These are phyloP conservation scores for Suillus americanus DNA, from an alignment of 768 basidiomycete genomes.

Conservation along the genomic window DNA sequence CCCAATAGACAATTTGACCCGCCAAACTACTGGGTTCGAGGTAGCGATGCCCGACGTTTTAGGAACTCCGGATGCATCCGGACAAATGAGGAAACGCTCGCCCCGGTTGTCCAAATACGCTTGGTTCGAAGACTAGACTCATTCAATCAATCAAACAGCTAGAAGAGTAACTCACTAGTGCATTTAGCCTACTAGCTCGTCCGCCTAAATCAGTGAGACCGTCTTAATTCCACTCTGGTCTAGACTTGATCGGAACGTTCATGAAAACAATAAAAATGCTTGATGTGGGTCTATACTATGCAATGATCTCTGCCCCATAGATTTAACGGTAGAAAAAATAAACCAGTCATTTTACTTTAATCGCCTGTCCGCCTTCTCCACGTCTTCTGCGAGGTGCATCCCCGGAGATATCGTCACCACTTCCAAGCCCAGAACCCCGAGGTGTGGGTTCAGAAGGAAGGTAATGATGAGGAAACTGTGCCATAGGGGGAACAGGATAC, in stretches of 20 bases:
- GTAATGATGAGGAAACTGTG: conserved; percentile 49
- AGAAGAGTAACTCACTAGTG: conserved; percentile 4
- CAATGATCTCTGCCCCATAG: conserved; percentile 22
- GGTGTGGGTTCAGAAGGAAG: conserved; percentile 51
- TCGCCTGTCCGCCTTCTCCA: conserved; percentile 52
- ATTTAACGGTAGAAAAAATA: conserved; percentile 18
- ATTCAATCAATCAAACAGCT: neutral
- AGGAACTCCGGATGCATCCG: neutral
- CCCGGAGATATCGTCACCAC: conserved; percentile 30
- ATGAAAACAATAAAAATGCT: conserved; percentile 18
- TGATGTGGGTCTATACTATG: conserved; percentile 21
- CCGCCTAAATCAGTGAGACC: neutral
- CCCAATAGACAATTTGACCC: neutral
- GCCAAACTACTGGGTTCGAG: neutral
- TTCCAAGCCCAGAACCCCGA: conserved; percentile 42
- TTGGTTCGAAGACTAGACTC: neutral
- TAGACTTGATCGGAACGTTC: conserved; percentile 15
- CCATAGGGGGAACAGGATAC: conserved; percentile 40
- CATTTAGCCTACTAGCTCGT: neutral
- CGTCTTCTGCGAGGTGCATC: conserved; percentile 53
- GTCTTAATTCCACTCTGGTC: conserved; percentile 1
- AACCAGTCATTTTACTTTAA: conserved; percentile 50
- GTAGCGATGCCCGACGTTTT: neutral
- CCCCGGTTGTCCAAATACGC: neutral
- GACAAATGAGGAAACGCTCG: neutral